Percentiles rank a stretch among this genome's conserved stretches.
Conservation (phyloP, 169 alveolate species). For the Plasmodium vinckei region DNA sequence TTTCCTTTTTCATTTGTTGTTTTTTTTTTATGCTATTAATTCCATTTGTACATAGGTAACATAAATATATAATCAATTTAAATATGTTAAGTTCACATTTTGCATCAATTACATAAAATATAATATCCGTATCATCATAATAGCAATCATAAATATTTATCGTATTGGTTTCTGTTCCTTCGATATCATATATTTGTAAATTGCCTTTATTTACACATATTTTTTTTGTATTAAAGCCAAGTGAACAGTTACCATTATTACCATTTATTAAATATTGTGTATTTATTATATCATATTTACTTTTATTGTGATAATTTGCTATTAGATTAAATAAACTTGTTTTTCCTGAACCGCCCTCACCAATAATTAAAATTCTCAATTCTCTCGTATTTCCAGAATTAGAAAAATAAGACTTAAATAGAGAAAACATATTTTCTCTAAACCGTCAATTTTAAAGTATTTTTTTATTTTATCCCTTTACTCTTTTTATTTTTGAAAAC, state of each 20-base stretch:
- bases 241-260: constrained; percentile 33
- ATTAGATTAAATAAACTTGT: constrained; percentile 68
- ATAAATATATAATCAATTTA: constrained; percentile 50
- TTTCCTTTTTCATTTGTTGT: constrained; percentile 1
- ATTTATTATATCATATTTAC: constrained; percentile 59
- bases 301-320: constrained; percentile 47
- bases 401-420: constrained; percentile 61
- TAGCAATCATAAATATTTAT: constrained; percentile 64
- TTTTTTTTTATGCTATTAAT: background rate
- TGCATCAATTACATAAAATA: constrained; percentile 74
- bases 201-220: constrained; percentile 39
- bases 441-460: too few species aligned
- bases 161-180: constrained; percentile 60
- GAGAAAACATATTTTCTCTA: constrained; percentile 43
- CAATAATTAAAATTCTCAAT: constrained; percentile 62
- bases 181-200: constrained; percentile 62
- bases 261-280: constrained; percentile 7
- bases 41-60: constrained; percentile 17
- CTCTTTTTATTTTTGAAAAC: background rate
- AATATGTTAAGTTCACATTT: constrained; percentile 52
- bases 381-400: constrained; percentile 34
- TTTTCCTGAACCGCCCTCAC: constrained; percentile 68
- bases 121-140: constrained; percentile 67
- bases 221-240: constrained; percentile 72
- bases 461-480: background rate